These are phyloP conservation scores for Dendrobium huoshanense DNA, from an alignment of 106 monocot species.

Conservation along the genomic window DNA sequence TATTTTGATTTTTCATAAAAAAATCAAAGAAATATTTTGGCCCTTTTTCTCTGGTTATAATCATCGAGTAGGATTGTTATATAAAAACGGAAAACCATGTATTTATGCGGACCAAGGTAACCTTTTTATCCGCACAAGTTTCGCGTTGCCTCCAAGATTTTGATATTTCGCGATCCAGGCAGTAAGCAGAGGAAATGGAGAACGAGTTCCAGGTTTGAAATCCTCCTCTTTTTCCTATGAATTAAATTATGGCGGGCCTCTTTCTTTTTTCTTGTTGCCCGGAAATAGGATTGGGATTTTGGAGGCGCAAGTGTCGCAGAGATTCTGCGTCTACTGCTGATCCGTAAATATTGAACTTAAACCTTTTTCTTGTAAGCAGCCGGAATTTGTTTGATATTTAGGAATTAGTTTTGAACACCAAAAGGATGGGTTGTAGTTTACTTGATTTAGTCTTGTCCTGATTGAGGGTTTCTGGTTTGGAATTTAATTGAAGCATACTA, in stretches of 20 bases:
- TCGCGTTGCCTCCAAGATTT: neutral
- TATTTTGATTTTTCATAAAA: no score
- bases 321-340: neutral
- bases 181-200: neutral
- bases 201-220: constrained; percentile 4
- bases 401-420: neutral
- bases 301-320: neutral
- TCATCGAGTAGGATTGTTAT: no score
- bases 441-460: neutral
- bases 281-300: neutral
- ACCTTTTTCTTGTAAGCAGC: no score
- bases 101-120: neutral
- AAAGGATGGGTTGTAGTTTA: neutral
- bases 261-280: neutral
- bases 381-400: neutral
- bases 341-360: neutral
- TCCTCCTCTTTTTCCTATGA: neutral
- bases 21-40: no score
- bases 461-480: neutral
- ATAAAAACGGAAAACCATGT: no score
- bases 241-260: neutral
- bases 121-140: neutral
- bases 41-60: no score
- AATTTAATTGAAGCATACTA: neutral
- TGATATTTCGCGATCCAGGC: neutral